Base-by-base conservation (phyloP, 1,284 basidiomycete species). In the Leccinum fallax region DNA sequence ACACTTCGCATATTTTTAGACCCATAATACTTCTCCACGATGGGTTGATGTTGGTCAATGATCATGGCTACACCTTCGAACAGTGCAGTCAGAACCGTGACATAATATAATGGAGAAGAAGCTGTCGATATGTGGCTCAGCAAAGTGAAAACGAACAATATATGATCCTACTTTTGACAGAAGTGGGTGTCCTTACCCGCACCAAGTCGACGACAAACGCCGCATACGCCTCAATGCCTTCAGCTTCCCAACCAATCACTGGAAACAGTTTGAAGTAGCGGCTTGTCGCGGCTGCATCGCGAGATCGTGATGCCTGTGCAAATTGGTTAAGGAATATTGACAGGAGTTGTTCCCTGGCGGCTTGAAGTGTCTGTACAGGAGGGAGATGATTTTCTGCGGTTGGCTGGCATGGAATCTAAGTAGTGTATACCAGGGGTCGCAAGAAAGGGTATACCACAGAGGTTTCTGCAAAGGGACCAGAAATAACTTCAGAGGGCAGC, bases 21-120 rank as follows among this genome's bases (percentile, higher is more conserved):
- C 0, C 95, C 97, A 70, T 99, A 99, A 76, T 99, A 97, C 76
- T 97, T 97, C 74, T 98, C 96, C 1, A 99, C 97, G 1, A 99
- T 88, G 1, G 95, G 93, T 71, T 97, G 95, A 74, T 99, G 97
- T 72, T 98, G 95, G 70, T 97, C 95, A 48, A 99, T 90, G 64
- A 99, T 95, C 79, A 94, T 87, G 1, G 97, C 97, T 51, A 99
- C 90, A 59, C 92, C 92, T 78, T 99, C 97, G 67, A 98, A 96
- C 1, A 99, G 83, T 2, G 91, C 89, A 0, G 95, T 98, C 57
- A 98, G 78, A 4, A 88, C 83, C 4, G 92, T 88, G 64, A 96
- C 87, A 74, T 94, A 97, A 77, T 95, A 96, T 24, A 94, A 78
- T 0, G 95, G 90, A 1, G 94, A 95, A 11, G 93, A 94, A 1